Percentiles rank a stretch among this genome's conserved stretches.
Evolutionary conservation across 345 rosid species (phyloP).

Genomic region (Euphorbia pulcherrima): DNA sequence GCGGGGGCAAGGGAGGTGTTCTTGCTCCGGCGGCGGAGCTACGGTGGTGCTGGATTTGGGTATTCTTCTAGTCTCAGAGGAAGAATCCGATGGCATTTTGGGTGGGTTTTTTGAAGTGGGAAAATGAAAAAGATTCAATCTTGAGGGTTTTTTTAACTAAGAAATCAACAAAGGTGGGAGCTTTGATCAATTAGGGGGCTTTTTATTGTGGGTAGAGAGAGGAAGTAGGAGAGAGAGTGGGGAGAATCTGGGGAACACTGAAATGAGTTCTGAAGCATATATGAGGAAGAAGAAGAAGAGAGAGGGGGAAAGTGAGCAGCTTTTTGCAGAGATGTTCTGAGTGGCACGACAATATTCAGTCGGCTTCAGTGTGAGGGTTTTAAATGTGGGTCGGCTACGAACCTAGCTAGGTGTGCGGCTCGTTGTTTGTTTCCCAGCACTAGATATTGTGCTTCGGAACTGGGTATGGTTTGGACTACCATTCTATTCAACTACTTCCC

Average conservation of each 20-base stretch:
- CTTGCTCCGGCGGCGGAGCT: conserved; percentile 57
- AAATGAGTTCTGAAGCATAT: conserved; percentile 35
- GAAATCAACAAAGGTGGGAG: neutral
- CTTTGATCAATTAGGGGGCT: neutral
- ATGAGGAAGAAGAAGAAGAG: conserved; percentile 28
- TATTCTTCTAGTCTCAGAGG: conserved; percentile 33
- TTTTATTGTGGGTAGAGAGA: conserved; percentile 20
- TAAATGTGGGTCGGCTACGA: conserved; percentile 13
- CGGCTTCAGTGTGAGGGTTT: conserved; percentile 33
- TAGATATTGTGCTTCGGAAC: neutral
- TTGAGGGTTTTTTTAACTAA: neutral
- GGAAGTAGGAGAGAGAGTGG: conserved; percentile 17
- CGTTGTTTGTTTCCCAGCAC: neutral
- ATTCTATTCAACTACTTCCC: too few species aligned
- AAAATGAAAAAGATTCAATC: neutral
- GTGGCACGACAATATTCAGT: conserved; percentile 44
- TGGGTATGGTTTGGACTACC: neutral
- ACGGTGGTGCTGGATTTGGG: conserved; percentile 31
- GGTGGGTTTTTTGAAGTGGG: neutral
- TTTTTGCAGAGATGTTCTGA: conserved; percentile 41
- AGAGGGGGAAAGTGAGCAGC: conserved; percentile 20
- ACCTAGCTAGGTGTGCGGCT: conserved; percentile 24
- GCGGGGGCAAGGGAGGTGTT: conserved; percentile 91
- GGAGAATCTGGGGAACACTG: conserved; percentile 29
- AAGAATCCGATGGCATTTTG: conserved; percentile 51